Conservation (phyloP, 2,329 filamentous ascomycete genomes). For the Ophiostoma novo-ulmi region DNA sequence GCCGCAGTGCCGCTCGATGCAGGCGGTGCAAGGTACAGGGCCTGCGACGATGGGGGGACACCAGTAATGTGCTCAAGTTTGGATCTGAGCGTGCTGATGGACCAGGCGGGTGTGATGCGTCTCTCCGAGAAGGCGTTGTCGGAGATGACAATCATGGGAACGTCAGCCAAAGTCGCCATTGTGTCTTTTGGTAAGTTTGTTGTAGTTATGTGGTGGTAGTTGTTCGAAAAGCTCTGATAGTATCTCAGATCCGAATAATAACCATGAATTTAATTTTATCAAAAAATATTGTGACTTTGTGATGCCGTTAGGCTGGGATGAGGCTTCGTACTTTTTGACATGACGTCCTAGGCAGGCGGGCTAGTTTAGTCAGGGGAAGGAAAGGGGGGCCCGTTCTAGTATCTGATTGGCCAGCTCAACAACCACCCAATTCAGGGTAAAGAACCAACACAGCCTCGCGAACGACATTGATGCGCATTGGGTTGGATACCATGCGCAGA, state of each 20-base stretch:
- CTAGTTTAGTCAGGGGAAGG: conserved; percentile 14
- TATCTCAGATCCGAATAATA: background rate
- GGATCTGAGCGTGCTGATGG: conserved; percentile 72
- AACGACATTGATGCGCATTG: background rate
- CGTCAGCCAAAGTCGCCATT: conserved; percentile 55
- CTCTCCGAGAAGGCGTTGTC: conserved; percentile 79
- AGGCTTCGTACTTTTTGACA: conserved; percentile 12
- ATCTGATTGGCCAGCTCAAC: background rate
- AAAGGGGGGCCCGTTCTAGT: background rate
- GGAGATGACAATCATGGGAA: conserved; percentile 69
- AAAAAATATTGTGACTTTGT: background rate
- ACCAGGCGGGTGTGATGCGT: conserved; percentile 88
- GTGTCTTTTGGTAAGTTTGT: background rate
- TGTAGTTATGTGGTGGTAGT: background rate
- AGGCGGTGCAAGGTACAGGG: conserved; percentile 61
- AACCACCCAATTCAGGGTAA: background rate
- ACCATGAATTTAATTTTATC: background rate
- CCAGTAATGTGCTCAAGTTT: conserved; percentile 93
- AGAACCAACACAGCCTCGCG: conserved; percentile 10
- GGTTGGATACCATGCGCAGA: background rate
- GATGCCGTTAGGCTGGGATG: background rate
- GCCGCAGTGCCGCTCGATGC: conserved; percentile 4
- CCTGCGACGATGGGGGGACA: conserved; percentile 74
- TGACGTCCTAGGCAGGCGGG: conserved; percentile 8
- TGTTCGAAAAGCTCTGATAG: background rate